These are phyloP conservation scores for Berkeleyomyces basicola DNA, from an alignment of 2,329 filamentous ascomycete genomes.

Conservation along the genomic window DNA sequence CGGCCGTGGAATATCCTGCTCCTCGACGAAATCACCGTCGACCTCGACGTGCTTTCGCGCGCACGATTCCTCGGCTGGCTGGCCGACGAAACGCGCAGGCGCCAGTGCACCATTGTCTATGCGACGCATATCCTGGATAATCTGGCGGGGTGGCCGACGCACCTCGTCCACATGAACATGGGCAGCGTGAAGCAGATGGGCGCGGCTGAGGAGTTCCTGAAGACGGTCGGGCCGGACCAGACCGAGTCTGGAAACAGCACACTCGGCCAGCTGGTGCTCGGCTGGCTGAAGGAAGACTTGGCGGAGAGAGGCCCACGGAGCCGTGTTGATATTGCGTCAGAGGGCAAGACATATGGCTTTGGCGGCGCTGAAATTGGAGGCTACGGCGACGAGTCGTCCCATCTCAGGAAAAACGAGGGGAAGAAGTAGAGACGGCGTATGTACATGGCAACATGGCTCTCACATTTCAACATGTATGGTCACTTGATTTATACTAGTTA, in stretches of 20 bases:
- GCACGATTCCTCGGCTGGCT: constrained; percentile 76
- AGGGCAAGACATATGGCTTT: constrained; percentile 47
- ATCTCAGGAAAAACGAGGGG: constrained; percentile 3
- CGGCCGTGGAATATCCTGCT: constrained; percentile 83
- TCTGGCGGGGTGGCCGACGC: constrained; percentile 82
- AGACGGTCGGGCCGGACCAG: constrained; percentile 26
- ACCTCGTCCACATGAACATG: constrained; percentile 89
- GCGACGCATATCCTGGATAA: constrained; percentile 97
- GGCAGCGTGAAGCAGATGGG: constrained; percentile 82
- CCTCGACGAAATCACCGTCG: constrained; percentile 92
- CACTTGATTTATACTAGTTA: too few relatives aligned
- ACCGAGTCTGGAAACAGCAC: constrained; percentile 52
- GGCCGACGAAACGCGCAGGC: constrained; percentile 65
- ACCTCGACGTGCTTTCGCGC: constrained; percentile 74
- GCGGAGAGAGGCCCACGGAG: constrained; percentile 61
- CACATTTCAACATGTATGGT: too few relatives aligned
- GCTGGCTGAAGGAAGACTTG: constrained; percentile 73
- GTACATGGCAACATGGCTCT: too few relatives aligned
- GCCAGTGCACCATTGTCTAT: constrained; percentile 85
- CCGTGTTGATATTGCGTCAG: constrained; percentile 34
- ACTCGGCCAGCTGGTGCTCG: constrained; percentile 72
- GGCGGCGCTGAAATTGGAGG: constrained; percentile 36
- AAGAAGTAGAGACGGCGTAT: not conserved
- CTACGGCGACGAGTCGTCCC: constrained; percentile 37
- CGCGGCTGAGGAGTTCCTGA: constrained; percentile 50